Evolutionary conservation across 1,284 basidiomycete genomes (phyloP), one percentile per base, ranked within the genome.

Genomic region (Neotropicomus parvogracilis): DNA sequence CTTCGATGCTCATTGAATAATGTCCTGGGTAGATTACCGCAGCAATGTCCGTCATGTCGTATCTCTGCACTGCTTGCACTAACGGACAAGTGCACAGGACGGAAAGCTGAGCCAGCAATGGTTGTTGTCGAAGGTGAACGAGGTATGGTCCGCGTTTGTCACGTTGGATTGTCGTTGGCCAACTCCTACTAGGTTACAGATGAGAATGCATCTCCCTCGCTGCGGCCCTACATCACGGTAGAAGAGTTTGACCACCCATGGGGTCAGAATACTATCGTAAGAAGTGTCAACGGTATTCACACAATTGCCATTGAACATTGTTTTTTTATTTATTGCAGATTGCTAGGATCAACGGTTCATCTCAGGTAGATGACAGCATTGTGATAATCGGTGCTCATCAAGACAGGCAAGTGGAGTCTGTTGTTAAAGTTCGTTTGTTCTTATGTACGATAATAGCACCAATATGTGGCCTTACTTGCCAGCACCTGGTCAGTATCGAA

Each of bases 251-350:
- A 75, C 50, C 95, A 99, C 66, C 70, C 83, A 1, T 99, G 95
- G 95, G 86, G 85, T 10, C 95, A 99, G 76, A 89, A 91, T 70
- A 81, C 83, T 39, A 88, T 99, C 61, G 89, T 88, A 60, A 53
- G 82, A 64, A 33, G 11, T 43, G 19, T 19, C n/a, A 40, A 32
- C 27, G 4, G 52, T 38, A 1, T 28, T 19, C 14, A 10, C 10
- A n/a, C 2, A 3, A 14, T 10, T 7, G 10, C 24, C 13, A 14
- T 31, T 50, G 1, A 53, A 24, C 8, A 24, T 24, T 24, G 8
- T n/a, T n/a, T n/a, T 34, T 10, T 29, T 17, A 19, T 54, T 39
- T 57, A 43, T 48, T 34, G 27, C 37, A 89, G 87, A 81, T 90
- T 58, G 73, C 80, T 44, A 77, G 78, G 59, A 86, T 91, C 60